A percentile compares a stretch with the other conserved stretches of the same genome.
Evolutionary conservation across 495 filamentous ascomycete genomes (phyloP).

Genomic region (Aspergillus heteromorphus): DNA sequence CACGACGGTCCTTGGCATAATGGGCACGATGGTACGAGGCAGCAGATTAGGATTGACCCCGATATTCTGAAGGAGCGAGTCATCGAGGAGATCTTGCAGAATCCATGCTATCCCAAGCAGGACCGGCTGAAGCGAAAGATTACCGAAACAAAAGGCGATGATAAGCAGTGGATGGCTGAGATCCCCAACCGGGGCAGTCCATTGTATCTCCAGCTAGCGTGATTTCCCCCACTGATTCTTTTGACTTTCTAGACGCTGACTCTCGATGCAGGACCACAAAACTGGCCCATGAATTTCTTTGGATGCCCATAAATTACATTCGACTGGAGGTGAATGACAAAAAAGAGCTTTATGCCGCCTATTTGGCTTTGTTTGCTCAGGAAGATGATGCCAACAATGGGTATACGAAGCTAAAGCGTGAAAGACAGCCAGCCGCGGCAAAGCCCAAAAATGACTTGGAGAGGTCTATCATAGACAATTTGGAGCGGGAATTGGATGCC

Average conservation of each 20-base stretch:
- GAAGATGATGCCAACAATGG: neutral
- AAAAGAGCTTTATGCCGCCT: constrained; percentile 14
- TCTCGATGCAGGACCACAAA: constrained; percentile 1
- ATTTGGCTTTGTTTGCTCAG: constrained; percentile 8
- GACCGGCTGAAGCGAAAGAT: constrained; percentile 38
- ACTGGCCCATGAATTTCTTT: constrained; percentile 11
- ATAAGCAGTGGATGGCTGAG: constrained; percentile 29
- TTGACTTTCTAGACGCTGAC: neutral
- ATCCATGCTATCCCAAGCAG: constrained; percentile 44
- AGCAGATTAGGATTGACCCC: constrained; percentile 7
- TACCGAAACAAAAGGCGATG: constrained; percentile 32
- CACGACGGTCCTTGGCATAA: neutral
- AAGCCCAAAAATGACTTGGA: neutral
- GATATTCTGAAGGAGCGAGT: constrained; percentile 15
- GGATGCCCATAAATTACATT: constrained; percentile 9
- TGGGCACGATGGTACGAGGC: no score
- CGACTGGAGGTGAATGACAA: constrained; percentile 9
- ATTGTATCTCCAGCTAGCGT: constrained; percentile 11
- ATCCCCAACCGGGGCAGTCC: neutral
- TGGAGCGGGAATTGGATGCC: constrained; percentile 28
- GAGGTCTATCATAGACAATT: neutral
- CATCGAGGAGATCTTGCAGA: constrained; percentile 40
- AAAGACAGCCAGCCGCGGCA: neutral
- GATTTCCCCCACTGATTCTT: neutral
- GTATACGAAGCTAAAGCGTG: neutral